Conservation (phyloP, 129 eudicot genomes). For the Mikania micrantha region DNA sequence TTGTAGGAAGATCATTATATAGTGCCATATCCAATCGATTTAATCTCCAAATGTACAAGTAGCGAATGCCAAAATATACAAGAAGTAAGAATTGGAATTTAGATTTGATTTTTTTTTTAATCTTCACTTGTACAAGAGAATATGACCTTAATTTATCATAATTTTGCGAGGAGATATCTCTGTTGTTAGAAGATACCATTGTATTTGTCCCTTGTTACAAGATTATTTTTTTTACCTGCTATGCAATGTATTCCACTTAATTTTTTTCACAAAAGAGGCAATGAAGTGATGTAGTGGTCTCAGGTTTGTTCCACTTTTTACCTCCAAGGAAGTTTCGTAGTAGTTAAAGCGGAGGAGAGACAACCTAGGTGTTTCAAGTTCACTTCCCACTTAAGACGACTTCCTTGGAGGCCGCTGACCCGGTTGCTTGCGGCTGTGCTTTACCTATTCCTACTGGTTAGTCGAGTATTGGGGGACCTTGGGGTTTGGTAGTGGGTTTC, state of each 20-base stretch:
- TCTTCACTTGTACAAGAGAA: background rate
- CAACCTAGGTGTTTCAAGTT: no score
- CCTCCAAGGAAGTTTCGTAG: no score
- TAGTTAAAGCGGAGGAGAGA: no score
- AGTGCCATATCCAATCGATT: background rate
- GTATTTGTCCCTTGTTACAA: background rate
- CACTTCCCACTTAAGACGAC: no score
- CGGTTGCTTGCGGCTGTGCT: no score
- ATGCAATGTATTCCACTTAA: background rate
- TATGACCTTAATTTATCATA: background rate
- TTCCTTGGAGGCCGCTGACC: no score
- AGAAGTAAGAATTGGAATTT: background rate
- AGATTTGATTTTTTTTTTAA: background rate
- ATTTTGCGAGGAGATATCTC: background rate
- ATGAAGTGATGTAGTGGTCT: no score
- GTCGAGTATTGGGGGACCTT: no score
- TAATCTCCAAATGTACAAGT: background rate
- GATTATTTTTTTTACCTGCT: background rate
- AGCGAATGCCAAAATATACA: background rate
- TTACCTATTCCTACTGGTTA: no score
- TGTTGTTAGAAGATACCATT: background rate
- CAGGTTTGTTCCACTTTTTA: no score
- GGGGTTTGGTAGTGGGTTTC: no score
- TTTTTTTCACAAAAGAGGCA: background rate
- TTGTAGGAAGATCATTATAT: background rate